Evolutionary conservation across 495 filamentous ascomycete species (phyloP), one percentile per base, ranked within the genome.

Genomic region (Podospora conica): DNA sequence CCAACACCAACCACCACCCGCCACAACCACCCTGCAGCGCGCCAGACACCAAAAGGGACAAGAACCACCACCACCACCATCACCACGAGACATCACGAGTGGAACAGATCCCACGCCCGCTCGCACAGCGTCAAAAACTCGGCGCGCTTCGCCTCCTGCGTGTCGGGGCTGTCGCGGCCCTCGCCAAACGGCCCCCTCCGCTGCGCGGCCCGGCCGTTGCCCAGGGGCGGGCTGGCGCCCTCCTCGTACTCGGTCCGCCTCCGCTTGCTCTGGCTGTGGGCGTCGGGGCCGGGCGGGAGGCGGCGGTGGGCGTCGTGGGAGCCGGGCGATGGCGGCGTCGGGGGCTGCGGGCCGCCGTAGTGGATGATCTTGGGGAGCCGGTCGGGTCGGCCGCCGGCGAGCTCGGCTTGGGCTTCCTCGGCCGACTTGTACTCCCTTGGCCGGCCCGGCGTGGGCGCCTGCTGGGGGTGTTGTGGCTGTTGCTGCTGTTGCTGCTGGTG

Each of bases 61-160:
- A 23, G 31, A 29, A 59, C 28, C 12, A 56, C 8, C 48, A 4
- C 9, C 25, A 31, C 15, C 23, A 9, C 23, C 12, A 10, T 18
- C 20, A 31, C 20, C 11, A 23, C 18, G 6, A 61, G 24, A 60
- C n/a, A 55, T 88, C 81, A 98, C 59, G 93, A 97, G 81, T 98
- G 95, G 75, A 98, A 96, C 61, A 98, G 74, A 80, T 98, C 95
- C 95, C 95, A 98, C 24, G 94, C 94, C 71, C 91, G 82, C 60
- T 89, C 86, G 73, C 95, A 98, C 54, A 98, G 78, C 57, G 83
- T 80, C 68, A 98, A 77, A 74, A 98, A 98, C 73, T 98, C 94
- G 56, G 96, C 93, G 76, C 93, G 92, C 87, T 98, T 98, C 75
- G 85, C 87, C 64, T 85, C 81, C 73, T 92, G 86, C n/a, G 86